Percentiles rank a stretch among this genome's conserved stretches.
These are phyloP conservation scores for Uronychia binucleata DNA, from an alignment of 73 alveolate genomes.

Conservation along the genomic window DNA sequence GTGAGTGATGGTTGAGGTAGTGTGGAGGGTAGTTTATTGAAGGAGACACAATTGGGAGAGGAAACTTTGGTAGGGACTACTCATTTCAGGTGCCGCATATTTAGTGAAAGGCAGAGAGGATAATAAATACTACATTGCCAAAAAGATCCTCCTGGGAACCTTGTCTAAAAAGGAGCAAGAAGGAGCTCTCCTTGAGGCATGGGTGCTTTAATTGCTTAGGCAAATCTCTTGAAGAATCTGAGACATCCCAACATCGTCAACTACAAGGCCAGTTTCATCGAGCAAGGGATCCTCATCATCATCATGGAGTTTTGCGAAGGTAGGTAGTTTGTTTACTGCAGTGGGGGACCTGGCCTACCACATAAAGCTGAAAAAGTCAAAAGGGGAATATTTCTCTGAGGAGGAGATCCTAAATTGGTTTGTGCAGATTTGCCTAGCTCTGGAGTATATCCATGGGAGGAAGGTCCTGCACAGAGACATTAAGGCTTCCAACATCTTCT, in stretches of 20 bases:
- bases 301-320: slow-evolving; percentile 92
- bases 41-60: no score
- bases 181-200: slow-evolving; percentile 65
- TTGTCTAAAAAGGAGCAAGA: slow-evolving; percentile 69
- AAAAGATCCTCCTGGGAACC: slow-evolving; percentile 65
- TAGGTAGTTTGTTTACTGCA: not conserved
- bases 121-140: slow-evolving; percentile 58
- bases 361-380: slow-evolving; percentile 62
- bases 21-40: no score
- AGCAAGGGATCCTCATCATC: slow-evolving; percentile 72
- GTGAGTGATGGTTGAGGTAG: no score
- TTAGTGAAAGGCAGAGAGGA: slow-evolving; percentile 56
- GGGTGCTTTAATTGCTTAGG: not conserved
- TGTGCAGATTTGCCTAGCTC: slow-evolving; percentile 69
- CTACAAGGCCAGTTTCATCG: slow-evolving; percentile 87
- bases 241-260: slow-evolving; percentile 93
- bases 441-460: slow-evolving; percentile 89
- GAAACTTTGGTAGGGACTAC: no score
- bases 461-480: slow-evolving; percentile 96
- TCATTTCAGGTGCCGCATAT: slow-evolving; percentile 2
- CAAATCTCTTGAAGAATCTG: slow-evolving; percentile 67
- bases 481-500: slow-evolving; percentile 92
- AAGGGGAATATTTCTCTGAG: slow-evolving; percentile 76
- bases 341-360: slow-evolving; percentile 74
- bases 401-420: slow-evolving; percentile 86